These are phyloP conservation scores for Phytophthora aleatoria DNA, from an alignment of 352 stramenopile genomes.

Conservation along the genomic window DNA sequence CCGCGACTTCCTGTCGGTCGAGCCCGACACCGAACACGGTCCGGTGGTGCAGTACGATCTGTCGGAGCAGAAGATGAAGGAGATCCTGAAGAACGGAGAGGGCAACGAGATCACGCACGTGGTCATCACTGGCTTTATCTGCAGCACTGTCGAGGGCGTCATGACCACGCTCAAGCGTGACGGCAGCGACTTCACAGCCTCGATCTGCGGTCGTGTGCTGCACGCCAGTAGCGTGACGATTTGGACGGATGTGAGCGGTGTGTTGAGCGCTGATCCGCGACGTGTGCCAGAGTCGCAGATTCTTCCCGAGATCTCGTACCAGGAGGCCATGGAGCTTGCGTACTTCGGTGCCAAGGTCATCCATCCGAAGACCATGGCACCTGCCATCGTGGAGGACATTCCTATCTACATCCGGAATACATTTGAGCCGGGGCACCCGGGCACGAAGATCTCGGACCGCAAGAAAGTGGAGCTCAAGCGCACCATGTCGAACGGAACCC, in stretches of 20 bases:
- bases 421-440: slow-evolving; percentile 89
- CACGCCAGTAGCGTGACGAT: slow-evolving; percentile 93
- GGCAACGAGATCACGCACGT: slow-evolving; percentile 69
- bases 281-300: slow-evolving; percentile 93
- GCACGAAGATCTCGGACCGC: slow-evolving; percentile 79
- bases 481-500: slow-evolving; percentile 60
- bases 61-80: slow-evolving; percentile 68
- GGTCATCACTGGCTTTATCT: slow-evolving; percentile 97
- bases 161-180: slow-evolving; percentile 96
- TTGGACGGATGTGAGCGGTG: slow-evolving; percentile 97
- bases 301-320: slow-evolving; percentile 93
- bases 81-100: slow-evolving; percentile 48
- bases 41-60: slow-evolving; percentile 80
- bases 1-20: slow-evolving; percentile 85
- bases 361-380: slow-evolving; percentile 97
- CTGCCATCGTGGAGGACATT: slow-evolving; percentile 89
- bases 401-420: slow-evolving; percentile 98
- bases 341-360: slow-evolving; percentile 99
- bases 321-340: slow-evolving; percentile 98
- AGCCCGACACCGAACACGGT: slow-evolving; percentile 78
- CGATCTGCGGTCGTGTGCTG: slow-evolving; percentile 95
- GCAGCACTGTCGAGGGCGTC: slow-evolving; percentile 94
- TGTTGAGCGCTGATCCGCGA: slow-evolving; percentile 94
- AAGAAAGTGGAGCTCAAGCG: slow-evolving; percentile 65
- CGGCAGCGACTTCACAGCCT: slow-evolving; percentile 97